These are phyloP conservation scores for Pterulicium gracile DNA, from an alignment of 1,284 basidiomycete species.

Conservation along the genomic window DNA sequence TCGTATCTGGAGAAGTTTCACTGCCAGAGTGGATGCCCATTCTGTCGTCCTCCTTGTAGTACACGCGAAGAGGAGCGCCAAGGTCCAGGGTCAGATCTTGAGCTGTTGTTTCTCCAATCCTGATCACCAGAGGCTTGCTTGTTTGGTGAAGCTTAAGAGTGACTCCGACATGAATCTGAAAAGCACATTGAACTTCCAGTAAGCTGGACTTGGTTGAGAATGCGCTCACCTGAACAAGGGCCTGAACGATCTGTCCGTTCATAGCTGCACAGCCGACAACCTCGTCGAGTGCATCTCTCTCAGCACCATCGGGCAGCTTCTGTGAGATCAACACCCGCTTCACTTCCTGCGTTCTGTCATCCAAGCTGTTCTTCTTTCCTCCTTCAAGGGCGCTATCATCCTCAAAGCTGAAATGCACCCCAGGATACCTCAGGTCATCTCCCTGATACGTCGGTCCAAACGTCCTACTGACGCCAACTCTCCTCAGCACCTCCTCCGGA, in stretches of 20 bases:
- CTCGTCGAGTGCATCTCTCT: slow-evolving; percentile 57
- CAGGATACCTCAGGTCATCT: slow-evolving; percentile 71
- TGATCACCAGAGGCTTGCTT: slow-evolving; percentile 43
- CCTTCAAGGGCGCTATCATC: slow-evolving; percentile 49
- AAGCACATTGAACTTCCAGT: slow-evolving; percentile 1
- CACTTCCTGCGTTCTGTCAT: slow-evolving; percentile 64
- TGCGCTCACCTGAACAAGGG: slow-evolving; percentile 48
- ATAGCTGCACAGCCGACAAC: slow-evolving; percentile 51
- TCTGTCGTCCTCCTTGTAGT: slow-evolving; percentile 82
- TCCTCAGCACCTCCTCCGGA: slow-evolving; percentile 44
- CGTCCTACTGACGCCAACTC: slow-evolving; percentile 57
- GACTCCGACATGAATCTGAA: slow-evolving; percentile 64
- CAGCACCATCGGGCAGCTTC: slow-evolving; percentile 44
- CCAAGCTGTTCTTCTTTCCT: slow-evolving; percentile 33
- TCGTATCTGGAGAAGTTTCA: slow-evolving; percentile 21
- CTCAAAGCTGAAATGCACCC: slow-evolving; percentile 72
- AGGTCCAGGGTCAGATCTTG: slow-evolving; percentile 74
- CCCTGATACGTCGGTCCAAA: slow-evolving; percentile 83
- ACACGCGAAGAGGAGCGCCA: slow-evolving; percentile 66
- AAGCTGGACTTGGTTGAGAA: slow-evolving; percentile 1
- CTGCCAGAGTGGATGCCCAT: slow-evolving; percentile 67
- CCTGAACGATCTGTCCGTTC: slow-evolving; percentile 59
- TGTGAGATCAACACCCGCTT: slow-evolving; percentile 65
- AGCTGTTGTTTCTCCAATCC: slow-evolving; percentile 71
- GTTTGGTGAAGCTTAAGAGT: slow-evolving; percentile 52